Evolutionary conservation across 2,329 filamentous ascomycete genomes (phyloP), one percentile per base, ranked within the genome.

Genomic region (Dactylellina drechsleri): DNA sequence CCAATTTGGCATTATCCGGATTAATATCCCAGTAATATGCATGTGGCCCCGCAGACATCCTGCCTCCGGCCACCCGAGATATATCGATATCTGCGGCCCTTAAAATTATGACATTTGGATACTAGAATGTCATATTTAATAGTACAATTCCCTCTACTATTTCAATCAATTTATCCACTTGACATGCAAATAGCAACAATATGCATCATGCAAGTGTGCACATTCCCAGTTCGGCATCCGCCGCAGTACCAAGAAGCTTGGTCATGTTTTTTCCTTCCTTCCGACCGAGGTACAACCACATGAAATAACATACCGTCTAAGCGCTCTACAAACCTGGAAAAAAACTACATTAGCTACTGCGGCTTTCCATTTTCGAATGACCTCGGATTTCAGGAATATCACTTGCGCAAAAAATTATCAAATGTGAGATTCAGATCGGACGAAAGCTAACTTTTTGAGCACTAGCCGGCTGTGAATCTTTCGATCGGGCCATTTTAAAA

Each of bases 281-380:
- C 71, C 71, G 71, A 75, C 71, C 71, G 71, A 75, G 71, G 71
- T 75, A 67, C 64, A 68, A 75, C 64, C 71, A 75, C 71, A 75
- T 75, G 71, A 75, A 75, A 75, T 52, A 57, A 66, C 43, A 66
- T 50, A 58, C 52, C 57, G 43, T 52, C 18, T 23, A 47, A 40
- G 43, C 47, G 53, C 43, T 16, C 26, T 36, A 15, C 18, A 56
- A 61, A 60, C 53, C 59, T 18, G 45, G 18, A 52, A 13, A n/a
- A 13, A n/a, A 23, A 2, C 16, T 8, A 13, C n/a, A 23, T 28
- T 59, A 47, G 57, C 45, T 20, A 16, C 31, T 47, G 47, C 23
- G 49, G 43, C 18, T 41, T 20, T 47, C 36, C 53, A 45, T 26
- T 47, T 20, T 53, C 36, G 6, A 54, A 41, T 57, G 53, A 36